Conservation (phyloP, 1,139 yeast genomes). For the Pichia sp. region DNA sequence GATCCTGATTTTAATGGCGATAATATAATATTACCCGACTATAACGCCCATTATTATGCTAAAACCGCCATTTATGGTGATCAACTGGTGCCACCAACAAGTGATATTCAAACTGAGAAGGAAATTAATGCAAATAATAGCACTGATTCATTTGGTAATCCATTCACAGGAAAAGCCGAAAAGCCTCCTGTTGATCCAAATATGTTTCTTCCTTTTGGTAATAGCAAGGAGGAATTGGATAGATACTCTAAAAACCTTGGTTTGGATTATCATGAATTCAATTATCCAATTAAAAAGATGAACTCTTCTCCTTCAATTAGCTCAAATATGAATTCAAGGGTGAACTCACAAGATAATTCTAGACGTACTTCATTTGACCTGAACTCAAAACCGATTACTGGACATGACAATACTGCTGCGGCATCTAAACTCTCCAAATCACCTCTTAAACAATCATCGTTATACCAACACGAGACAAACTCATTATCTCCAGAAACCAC, state of each 20-base stretch:
- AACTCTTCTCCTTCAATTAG: no score
- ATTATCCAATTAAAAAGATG: conserved; percentile 13
- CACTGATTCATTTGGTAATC: conserved; percentile 6
- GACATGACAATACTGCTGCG: no score
- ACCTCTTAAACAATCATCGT: no score
- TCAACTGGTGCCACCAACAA: no score
- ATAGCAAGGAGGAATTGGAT: conserved; percentile 13
- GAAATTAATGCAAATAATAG: neutral
- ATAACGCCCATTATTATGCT: conserved; percentile 27
- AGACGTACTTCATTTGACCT: conserved; percentile 18
- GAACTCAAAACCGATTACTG: conserved; percentile 5
- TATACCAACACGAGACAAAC: no score
- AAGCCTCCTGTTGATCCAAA: neutral
- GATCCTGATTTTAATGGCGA: conserved; percentile 80
- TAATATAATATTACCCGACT: conserved; percentile 63
- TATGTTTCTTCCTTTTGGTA: conserved; percentile 10
- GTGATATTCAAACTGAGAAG: no score
- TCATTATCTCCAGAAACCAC: no score
- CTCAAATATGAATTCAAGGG: conserved; percentile 6
- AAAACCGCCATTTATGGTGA: neutral
- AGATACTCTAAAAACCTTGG: conserved; percentile 13
- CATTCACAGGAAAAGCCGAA: conserved; percentile 6
- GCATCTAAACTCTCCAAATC: no score
- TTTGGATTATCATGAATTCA: conserved; percentile 12
- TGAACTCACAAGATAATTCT: conserved; percentile 9